Evolutionary conservation across 2,329 filamentous ascomycete species (phyloP), one percentile per base, ranked within the genome.

Genomic region (Nigrograna mackinnonii): DNA sequence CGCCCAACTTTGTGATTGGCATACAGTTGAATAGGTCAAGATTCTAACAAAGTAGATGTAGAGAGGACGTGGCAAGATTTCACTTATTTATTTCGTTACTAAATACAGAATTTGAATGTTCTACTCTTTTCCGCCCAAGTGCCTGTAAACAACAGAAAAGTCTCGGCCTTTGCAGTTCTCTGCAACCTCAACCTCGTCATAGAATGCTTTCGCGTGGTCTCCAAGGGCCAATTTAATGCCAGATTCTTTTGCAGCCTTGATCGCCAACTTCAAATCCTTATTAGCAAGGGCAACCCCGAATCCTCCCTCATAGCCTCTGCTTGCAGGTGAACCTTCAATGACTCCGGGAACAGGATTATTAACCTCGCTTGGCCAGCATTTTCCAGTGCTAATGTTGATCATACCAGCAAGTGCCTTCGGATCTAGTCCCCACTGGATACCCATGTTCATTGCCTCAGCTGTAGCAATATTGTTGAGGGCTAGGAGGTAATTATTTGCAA

Each of bases 401-500:
- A 99, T 84, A 38, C 85, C 84, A 0, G 89, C 87, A 2, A 99
- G 78, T 6, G 83, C 84, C 46, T 79, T 81, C 1, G 82, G 75
- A 42, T 85, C 77, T 6, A 85, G 72, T 2, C 83, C 83, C 78
- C 80, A 84, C 37, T 76, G 72, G 26, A 84, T 75, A 4, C 82
- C 83, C 62, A 86, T 76, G 46, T 82, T 83, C 82, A 86, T 84
- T 5, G 82, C 83, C 60, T 86, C 83, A 3, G 80, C 80, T 0
- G 81, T 83, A 2, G 82, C 83, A 44, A 86, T 91, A 70, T 99
- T 99, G 76, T 91, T 95, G 55, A 97, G 84, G 4, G 91, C 92
- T 3, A 99, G 78, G 20, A 97, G 82, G 68, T 99, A 99, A 71
- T 99, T 99, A 74, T 99, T 99, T 39, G 92, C 91, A 22, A 99